These are phyloP conservation scores for Eucalyptus pauciflora DNA, from an alignment of 345 rosid genomes.

Conservation along the genomic window DNA sequence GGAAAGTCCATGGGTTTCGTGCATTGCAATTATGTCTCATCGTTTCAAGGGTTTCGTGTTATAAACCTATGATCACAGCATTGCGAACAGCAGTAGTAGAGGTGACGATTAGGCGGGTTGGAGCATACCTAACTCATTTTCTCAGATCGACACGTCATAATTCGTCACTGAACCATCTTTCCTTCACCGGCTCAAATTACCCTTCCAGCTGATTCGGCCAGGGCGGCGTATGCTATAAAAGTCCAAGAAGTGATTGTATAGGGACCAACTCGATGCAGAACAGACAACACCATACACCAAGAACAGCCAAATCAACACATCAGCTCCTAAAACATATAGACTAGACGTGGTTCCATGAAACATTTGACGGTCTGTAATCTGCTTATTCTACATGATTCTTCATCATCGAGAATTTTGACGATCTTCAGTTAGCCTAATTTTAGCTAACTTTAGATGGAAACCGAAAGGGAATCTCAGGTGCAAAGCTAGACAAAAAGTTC, in stretches of 20 bases:
- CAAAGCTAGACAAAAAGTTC: background rate
- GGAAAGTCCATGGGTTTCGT: background rate
- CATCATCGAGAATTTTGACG: background rate
- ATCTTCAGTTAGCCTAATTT: background rate
- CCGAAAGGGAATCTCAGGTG: background rate
- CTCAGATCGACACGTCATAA: background rate
- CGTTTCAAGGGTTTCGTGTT: background rate
- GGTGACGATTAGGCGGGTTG: background rate
- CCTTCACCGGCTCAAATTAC: background rate
- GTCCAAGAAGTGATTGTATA: background rate
- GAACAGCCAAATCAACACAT: background rate
- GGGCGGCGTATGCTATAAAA: background rate
- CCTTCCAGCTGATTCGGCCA: background rate
- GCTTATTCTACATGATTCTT: background rate
- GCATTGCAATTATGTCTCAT: background rate
- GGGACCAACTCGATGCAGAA: background rate
- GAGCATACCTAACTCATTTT: background rate
- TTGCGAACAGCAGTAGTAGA: background rate
- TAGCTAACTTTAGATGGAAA: background rate
- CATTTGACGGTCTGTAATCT: background rate
- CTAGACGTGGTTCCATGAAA: background rate
- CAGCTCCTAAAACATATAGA: background rate
- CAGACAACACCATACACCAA: background rate
- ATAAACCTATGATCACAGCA: background rate
- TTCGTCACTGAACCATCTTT: background rate